Evolutionary conservation across 2,329 filamentous ascomycete genomes (phyloP).

Genomic region (Aureobasidium leucospermi): DNA sequence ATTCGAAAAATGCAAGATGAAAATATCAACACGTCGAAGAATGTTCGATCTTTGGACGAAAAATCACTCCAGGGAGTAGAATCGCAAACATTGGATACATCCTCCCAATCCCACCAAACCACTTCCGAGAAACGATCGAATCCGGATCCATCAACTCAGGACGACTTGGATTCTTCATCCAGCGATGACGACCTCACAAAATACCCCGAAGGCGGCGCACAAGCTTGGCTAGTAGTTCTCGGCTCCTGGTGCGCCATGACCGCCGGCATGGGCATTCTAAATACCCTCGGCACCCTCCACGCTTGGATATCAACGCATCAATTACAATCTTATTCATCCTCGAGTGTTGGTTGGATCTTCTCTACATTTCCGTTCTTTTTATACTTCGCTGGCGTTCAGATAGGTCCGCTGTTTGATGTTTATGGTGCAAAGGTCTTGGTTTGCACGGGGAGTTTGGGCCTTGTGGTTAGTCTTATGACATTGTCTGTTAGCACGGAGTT

Average conservation of each 20-base stretch:
- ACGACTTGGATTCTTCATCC: neutral
- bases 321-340: slow-evolving; percentile 18
- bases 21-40: too few species aligned
- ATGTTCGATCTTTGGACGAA: too few species aligned
- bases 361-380: slow-evolving; percentile 23
- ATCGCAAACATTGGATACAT: too few species aligned
- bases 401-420: slow-evolving; percentile 33
- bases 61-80: too few species aligned
- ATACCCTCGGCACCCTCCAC: slow-evolving; percentile 21
- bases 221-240: slow-evolving; percentile 76
- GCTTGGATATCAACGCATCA: slow-evolving; percentile 20
- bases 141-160: too few species aligned
- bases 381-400: slow-evolving; percentile 22
- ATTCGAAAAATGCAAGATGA: too few species aligned
- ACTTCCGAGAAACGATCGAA: too few species aligned
- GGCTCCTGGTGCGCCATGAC: slow-evolving; percentile 63
- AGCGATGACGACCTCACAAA: slow-evolving; percentile 23
- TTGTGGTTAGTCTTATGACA: slow-evolving; percentile 38
- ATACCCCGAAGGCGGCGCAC: slow-evolving; percentile 73
- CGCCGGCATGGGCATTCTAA: slow-evolving; percentile 47
- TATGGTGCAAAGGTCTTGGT: slow-evolving; percentile 58
- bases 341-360: slow-evolving; percentile 24
- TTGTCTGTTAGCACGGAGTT: slow-evolving; percentile 52
- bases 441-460: slow-evolving; percentile 54
- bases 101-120: too few species aligned